Conservation (phyloP, 306 rosid genomes). For the Fragaria nilgerrensis region DNA sequence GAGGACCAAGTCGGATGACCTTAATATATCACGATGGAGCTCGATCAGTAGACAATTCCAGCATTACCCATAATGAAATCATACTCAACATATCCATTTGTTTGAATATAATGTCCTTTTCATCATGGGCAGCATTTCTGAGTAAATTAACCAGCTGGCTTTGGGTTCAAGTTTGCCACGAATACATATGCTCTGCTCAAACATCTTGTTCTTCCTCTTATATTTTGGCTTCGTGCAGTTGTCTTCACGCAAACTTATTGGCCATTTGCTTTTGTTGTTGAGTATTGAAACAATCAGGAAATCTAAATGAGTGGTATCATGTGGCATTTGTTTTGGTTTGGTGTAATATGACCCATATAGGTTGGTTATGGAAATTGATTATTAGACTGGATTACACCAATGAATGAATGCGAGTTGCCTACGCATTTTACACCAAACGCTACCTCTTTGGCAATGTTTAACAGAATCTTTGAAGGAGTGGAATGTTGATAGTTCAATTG, state of each 20-base stretch:
- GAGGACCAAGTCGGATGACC: slow-evolving; percentile 2
- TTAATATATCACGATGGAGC: not conserved
- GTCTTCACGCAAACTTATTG: not conserved
- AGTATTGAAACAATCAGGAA: not conserved
- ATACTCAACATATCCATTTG: not conserved
- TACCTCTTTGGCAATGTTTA: not conserved
- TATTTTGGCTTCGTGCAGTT: not conserved
- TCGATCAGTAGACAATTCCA: not conserved
- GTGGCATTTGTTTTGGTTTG: not conserved
- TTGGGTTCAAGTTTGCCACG: not conserved
- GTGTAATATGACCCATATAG: not conserved
- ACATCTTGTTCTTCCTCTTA: not conserved
- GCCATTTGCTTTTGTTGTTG: not conserved
- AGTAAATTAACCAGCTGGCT: slow-evolving; percentile 1
- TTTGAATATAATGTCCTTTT: not conserved
- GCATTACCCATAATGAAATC: not conserved
- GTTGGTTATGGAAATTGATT: not conserved
- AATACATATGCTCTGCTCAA: not conserved
- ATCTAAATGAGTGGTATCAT: not conserved
- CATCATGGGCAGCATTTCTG: not conserved
- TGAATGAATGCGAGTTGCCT: not conserved
- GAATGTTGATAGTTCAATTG: not conserved
- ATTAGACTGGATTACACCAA: not conserved
- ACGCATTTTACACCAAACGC: not conserved
- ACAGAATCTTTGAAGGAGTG: not conserved